Conservation (phyloP, 345 rosid species). For the Populus simonii region DNA sequence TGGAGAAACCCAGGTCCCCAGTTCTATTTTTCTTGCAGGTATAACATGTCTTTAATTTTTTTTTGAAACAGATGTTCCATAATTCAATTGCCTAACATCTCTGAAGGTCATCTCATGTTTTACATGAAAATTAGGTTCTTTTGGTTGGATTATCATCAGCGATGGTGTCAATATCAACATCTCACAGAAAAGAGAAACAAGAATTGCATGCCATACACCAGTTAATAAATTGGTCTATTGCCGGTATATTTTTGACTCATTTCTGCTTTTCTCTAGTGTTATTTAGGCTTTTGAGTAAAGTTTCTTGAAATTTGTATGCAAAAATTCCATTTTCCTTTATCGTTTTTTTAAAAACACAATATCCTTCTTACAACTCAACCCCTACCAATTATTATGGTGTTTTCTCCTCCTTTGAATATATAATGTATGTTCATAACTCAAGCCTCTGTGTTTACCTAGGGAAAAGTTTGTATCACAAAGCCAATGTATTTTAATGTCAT, state of each 20-base stretch:
- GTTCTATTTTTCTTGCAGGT: constrained; percentile 75
- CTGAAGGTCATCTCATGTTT: constrained; percentile 4
- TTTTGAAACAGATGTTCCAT: constrained; percentile 5
- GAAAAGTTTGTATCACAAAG: neutral
- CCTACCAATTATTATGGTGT: neutral
- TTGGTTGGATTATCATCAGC: constrained; percentile 74
- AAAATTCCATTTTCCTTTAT: no score
- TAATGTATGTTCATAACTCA: neutral
- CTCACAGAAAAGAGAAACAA: constrained; percentile 82
- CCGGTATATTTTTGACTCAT: constrained; percentile 46
- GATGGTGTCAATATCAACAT: constrained; percentile 79
- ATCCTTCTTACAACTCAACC: neutral
- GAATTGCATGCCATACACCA: constrained; percentile 75
- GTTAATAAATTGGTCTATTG: constrained; percentile 74
- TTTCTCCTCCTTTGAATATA: neutral
- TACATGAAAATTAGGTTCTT: constrained; percentile 47
- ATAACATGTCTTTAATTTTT: constrained; percentile 9
- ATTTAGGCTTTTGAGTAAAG: neutral
- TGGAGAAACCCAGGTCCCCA: constrained; percentile 44
- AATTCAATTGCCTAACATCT: neutral
- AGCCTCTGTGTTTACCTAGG: no score
- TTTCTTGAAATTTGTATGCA: neutral
- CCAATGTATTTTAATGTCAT: neutral
- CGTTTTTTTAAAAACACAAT: neutral
- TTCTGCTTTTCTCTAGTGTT: neutral